Conservation (phyloP, 768 basidiomycete species). For the Podaxis sp. region DNA sequence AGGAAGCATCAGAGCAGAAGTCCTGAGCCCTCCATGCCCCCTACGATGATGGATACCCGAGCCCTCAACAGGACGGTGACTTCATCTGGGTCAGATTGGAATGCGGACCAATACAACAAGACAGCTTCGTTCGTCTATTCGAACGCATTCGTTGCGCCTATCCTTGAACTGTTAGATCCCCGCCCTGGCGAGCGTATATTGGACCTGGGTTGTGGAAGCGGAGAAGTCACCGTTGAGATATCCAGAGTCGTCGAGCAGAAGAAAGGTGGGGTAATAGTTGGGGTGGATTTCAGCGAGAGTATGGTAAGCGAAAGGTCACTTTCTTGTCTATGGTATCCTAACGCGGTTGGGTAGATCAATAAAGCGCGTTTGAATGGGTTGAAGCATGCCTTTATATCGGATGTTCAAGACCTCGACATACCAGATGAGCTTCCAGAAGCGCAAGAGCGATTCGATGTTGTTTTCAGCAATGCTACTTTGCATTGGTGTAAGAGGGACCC, state of each 20-base stretch:
- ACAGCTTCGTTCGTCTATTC: constrained; percentile 72
- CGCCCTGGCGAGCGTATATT: constrained; percentile 67
- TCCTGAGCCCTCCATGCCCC: not conserved
- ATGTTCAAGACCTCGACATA: constrained; percentile 49
- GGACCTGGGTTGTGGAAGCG: constrained; percentile 84
- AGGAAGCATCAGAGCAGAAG: not conserved
- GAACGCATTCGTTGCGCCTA: constrained; percentile 46
- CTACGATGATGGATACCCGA: not conserved
- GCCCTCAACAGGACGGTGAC: not conserved
- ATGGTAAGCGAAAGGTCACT: constrained; percentile 54
- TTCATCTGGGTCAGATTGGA: constrained; percentile 36
- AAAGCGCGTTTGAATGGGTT: constrained; percentile 33
- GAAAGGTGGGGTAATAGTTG: constrained; percentile 56
- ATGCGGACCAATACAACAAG: constrained; percentile 58
- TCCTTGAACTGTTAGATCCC: constrained; percentile 62
- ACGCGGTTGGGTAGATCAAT: constrained; percentile 12
- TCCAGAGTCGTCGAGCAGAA: constrained; percentile 47
- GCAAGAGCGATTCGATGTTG: constrained; percentile 59
- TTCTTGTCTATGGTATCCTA: not conserved
- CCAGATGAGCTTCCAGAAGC: constrained; percentile 30
- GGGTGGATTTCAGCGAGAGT: constrained; percentile 66
- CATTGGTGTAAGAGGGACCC: constrained; percentile 88
- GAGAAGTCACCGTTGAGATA: constrained; percentile 68
- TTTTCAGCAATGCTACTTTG: constrained; percentile 77
- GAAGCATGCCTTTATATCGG: constrained; percentile 46